phyloP scores from a whole-genome alignment of 805 yeast species.

The Saccharomyces paradoxus region DNA sequence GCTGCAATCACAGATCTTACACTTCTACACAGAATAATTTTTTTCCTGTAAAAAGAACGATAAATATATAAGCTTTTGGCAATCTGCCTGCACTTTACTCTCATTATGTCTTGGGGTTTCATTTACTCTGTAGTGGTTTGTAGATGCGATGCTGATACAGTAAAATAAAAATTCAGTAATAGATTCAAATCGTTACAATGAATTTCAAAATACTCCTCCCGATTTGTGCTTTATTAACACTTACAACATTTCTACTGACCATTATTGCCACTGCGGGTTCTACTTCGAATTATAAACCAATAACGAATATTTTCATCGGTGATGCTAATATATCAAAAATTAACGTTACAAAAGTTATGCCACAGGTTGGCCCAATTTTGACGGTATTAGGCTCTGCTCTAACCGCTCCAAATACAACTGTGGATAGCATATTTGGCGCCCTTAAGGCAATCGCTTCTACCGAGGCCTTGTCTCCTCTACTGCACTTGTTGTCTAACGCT shows the following conservation, averaged over 20 bases:
- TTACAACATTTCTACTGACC: slow-evolving; percentile 23
- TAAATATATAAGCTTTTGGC: not conserved
- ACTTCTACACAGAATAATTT: not conserved
- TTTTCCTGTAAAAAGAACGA: not conserved
- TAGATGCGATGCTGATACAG: not conserved
- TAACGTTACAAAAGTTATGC: slow-evolving; percentile 29
- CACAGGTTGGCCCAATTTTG: slow-evolving; percentile 23
- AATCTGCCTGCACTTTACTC: not conserved
- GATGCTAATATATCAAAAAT: slow-evolving; percentile 27
- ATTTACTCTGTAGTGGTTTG: not conserved
- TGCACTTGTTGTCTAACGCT: slow-evolving; percentile 22
- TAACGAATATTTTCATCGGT: slow-evolving; percentile 26
- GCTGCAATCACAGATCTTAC: not conserved
- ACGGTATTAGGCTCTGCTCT: slow-evolving; percentile 23
- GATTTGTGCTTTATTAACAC: slow-evolving; percentile 10
- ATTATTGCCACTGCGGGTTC: slow-evolving; percentile 29
- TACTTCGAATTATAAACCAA: slow-evolving; percentile 24
- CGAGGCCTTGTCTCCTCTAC: slow-evolving; percentile 23
- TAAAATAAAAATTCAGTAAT: not conserved
- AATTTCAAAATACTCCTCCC: not conserved
- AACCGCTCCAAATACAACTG: slow-evolving; percentile 16
- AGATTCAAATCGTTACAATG: not conserved
- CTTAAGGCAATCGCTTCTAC: slow-evolving; percentile 21
- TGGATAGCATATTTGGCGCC: slow-evolving; percentile 15
- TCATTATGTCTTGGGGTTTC: not conserved